A percentile compares a stretch with the other conserved stretches of the same genome.
phyloP scores from a whole-genome alignment of 1,139 yeast species.

The Pneumocystis canis region DNA sequence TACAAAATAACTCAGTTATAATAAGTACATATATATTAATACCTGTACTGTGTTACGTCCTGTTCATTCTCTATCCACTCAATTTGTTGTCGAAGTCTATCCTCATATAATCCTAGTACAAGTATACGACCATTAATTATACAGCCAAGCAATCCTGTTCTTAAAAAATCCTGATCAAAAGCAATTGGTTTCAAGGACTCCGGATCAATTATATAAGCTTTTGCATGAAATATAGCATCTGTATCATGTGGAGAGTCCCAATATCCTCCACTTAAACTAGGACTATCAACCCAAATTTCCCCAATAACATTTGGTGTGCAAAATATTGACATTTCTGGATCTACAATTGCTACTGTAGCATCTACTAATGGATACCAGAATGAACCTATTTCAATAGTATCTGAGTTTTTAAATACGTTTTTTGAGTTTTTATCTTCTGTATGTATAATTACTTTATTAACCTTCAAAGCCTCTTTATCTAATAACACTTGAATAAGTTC shows the following conservation, averaged over 20 bases:
- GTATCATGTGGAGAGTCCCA: conserved; percentile 64
- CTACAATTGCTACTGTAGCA: conserved; percentile 82
- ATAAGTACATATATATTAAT: neutral
- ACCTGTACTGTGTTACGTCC: conserved; percentile 25
- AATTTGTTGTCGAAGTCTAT: conserved; percentile 57
- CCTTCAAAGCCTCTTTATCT: conserved; percentile 65
- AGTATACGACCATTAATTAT: conserved; percentile 74
- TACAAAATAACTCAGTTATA: neutral
- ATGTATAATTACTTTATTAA: conserved; percentile 57
- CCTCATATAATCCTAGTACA: conserved; percentile 80
- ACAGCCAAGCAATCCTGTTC: conserved; percentile 87
- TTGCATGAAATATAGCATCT: conserved; percentile 65
- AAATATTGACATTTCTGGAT: conserved; percentile 68
- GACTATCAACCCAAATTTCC: conserved; percentile 91
- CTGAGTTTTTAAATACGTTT: conserved; percentile 18
- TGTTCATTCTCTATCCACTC: conserved; percentile 21
- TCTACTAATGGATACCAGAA: conserved; percentile 93
- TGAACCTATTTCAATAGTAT: conserved; percentile 62
- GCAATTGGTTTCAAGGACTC: conserved; percentile 5
- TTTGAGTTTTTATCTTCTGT: conserved; percentile 35
- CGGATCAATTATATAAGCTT: conserved; percentile 17
- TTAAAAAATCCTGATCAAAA: conserved; percentile 41
- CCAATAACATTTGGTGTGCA: conserved; percentile 73
- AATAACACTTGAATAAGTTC: conserved; percentile 54
- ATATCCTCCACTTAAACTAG: conserved; percentile 76